These are phyloP conservation scores for Arctostaphylos glauca DNA, from an alignment of 148 eudicot species.

Conservation along the genomic window DNA sequence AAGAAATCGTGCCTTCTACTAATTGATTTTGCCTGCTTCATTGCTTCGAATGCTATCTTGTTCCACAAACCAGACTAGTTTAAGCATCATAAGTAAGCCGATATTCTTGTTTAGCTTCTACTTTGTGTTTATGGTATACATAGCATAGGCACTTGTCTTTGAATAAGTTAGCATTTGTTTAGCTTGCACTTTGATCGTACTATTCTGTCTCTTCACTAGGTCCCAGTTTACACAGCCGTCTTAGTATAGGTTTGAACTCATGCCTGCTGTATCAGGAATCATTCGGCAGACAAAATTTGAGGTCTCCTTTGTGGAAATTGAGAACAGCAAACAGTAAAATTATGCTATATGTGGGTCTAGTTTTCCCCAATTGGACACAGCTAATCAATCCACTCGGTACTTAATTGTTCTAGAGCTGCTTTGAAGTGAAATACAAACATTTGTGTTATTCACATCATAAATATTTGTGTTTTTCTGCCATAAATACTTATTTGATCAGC, in stretches of 20 bases:
- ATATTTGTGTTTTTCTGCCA: background rate
- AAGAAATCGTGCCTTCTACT: constrained; percentile 44
- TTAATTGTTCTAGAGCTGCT: no score
- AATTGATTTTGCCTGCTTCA: background rate
- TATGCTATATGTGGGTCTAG: no score
- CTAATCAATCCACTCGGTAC: no score
- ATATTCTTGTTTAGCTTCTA: background rate
- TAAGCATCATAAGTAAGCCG: background rate
- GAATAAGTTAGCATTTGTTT: background rate
- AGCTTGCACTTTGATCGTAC: background rate
- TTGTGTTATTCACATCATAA: background rate
- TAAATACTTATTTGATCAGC: background rate
- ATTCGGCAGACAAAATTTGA: no score
- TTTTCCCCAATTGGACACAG: no score
- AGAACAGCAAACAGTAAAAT: no score
- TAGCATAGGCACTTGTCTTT: background rate
- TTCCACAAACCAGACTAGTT: background rate
- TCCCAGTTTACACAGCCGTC: background rate
- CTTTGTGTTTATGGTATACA: background rate
- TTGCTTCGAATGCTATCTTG: background rate
- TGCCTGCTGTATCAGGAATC: background rate
- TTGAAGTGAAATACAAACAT: background rate
- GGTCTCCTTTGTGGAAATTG: no score
- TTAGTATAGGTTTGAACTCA: background rate
- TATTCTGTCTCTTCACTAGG: background rate